Conservation (phyloP, 257 asterid species). For the Solanum lycopersicoides region DNA sequence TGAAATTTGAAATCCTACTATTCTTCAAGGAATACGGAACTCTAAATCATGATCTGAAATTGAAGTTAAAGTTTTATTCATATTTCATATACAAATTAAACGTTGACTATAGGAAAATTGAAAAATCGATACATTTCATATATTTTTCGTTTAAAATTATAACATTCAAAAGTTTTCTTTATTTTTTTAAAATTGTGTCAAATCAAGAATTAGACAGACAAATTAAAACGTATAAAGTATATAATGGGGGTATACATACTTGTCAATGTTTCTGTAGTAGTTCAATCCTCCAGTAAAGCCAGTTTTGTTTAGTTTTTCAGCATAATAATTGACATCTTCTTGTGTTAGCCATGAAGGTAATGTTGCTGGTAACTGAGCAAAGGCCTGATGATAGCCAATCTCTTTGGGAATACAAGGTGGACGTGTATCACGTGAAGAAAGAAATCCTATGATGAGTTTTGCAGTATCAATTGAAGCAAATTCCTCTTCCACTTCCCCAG, state of each 20-base stretch:
- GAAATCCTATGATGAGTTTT: conserved; percentile 44
- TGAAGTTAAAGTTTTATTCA: neutral
- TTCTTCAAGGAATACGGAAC: no score
- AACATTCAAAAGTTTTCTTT: no score
- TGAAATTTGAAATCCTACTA: neutral
- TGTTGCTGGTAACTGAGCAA: neutral
- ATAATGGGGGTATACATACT: conserved; percentile 3
- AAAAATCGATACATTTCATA: no score
- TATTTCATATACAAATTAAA: neutral
- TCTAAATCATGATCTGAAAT: neutral
- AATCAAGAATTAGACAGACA: neutral
- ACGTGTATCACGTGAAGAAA: conserved; percentile 37
- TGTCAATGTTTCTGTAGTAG: conserved; percentile 27
- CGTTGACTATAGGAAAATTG: no score
- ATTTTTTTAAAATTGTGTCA: neutral
- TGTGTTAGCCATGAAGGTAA: conserved; percentile 32
- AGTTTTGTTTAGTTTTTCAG: conserved; percentile 10
- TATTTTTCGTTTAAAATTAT: no score
- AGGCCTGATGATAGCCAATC: conserved; percentile 4
- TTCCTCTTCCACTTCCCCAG: conserved; percentile 79
- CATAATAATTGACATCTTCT: conserved; percentile 26
- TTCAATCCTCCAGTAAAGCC: conserved; percentile 46
- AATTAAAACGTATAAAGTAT: neutral
- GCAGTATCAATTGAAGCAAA: conserved; percentile 53
- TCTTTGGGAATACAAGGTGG: conserved; percentile 21